phyloP scores from a whole-genome alignment of 2,329 filamentous ascomycete species.

The Byssothecium circinans region DNA sequence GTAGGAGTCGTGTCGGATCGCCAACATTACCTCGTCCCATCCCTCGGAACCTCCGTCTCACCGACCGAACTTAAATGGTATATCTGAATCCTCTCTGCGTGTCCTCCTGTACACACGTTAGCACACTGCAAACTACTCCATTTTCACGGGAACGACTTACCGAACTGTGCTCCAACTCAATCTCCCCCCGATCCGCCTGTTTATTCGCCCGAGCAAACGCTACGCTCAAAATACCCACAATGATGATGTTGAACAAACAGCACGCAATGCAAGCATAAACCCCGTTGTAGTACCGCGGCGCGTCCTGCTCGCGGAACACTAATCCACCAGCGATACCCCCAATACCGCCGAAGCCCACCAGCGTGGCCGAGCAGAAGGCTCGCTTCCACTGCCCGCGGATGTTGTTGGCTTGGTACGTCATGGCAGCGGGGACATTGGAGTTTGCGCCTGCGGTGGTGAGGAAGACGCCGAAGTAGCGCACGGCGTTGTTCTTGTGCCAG shows the following conservation, averaged over 20 bases:
- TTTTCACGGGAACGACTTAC: conserved; percentile 23
- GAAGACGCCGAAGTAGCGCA: conserved; percentile 75
- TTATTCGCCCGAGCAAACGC: conserved; percentile 41
- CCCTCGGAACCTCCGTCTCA: no score
- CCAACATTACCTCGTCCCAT: no score
- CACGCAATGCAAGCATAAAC: conserved; percentile 45
- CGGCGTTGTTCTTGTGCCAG: conserved; percentile 58
- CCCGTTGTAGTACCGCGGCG: conserved; percentile 39
- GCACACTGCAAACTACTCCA: not conserved
- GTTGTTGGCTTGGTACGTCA: conserved; percentile 86
- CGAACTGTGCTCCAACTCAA: conserved; percentile 45
- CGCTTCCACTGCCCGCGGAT: conserved; percentile 88
- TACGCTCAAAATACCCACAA: conserved; percentile 37
- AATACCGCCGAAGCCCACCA: conserved; percentile 75
- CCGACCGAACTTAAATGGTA: conserved; percentile 26
- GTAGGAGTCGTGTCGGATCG: no score
- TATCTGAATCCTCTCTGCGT: conserved; percentile 42
- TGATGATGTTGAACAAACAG: conserved; percentile 39
- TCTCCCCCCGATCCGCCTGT: conserved; percentile 45
- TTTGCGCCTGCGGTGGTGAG: conserved; percentile 75
- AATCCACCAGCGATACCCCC: conserved; percentile 76
- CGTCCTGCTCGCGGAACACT: conserved; percentile 61
- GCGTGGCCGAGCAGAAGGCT: conserved; percentile 73
- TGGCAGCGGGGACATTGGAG: conserved; percentile 71
- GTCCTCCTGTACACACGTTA: conserved; percentile 26